Evolutionary conservation across 495 filamentous ascomycete species (phyloP), one percentile per base, ranked within the genome.

Genomic region (Haplographium delicatum): DNA sequence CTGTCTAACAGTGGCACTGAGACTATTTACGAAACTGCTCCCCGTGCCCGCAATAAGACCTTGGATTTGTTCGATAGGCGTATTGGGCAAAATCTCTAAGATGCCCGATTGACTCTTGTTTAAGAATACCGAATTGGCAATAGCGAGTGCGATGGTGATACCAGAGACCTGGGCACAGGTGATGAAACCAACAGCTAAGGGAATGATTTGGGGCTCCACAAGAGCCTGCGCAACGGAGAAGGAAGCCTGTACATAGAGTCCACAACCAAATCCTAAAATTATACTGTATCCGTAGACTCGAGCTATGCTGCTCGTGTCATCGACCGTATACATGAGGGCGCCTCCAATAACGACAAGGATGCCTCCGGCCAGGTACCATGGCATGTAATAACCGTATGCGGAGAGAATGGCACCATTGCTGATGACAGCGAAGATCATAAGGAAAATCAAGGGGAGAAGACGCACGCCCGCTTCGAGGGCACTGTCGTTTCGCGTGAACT

Each of bases 41-140:
- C 71, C 66, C 2, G 69, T 63, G 1, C 80, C 80, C 0, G 70
- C 64, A 42, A 81, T 68, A 0, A 74, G 72, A 1, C 53, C 64
- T n/a, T 68, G 65, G 10, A 81, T 70, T 4, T 69, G 62, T 4
- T 52, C 56, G 0, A 34, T 23, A 0, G 70, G 57, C 5, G 65
- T 39, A 18, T 58, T 42, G 0, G 75, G 72, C 5, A 81, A 56
- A 22, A 71, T 57, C 0, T 20, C 50, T 1, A 48, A 10, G 16
- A 76, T 61, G 18, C 62, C 62, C 6, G 53, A 56, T 19, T 64
- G 44, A 2, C 63, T 62, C 11, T 62, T 60, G 44, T 78, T 79
- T 37, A 81, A 62, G 62, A 79, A 83, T 2, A 83, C 68, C 5
- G 71, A 62, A 7, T 78, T 78, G 7, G 78, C 76, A 18, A 85